These are phyloP conservation scores for Citrus unshiu DNA, from an alignment of 345 rosid species.

Conservation along the genomic window DNA sequence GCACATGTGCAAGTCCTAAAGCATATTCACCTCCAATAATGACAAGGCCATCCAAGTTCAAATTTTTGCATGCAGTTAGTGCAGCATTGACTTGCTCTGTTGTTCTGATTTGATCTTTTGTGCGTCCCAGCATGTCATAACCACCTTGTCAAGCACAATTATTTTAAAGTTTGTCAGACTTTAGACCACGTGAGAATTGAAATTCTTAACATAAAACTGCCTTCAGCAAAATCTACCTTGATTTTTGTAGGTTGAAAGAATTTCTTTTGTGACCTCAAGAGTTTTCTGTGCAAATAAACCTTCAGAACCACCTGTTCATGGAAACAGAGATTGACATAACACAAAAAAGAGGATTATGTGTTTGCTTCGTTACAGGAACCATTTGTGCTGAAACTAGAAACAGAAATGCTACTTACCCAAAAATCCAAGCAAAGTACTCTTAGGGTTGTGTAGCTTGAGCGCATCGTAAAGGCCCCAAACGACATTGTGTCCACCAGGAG, in stretches of 20 bases:
- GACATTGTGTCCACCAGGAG: slow-evolving; percentile 98
- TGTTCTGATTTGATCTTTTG: slow-evolving; percentile 95
- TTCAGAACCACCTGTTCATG: slow-evolving; percentile 82
- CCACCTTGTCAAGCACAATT: slow-evolving; percentile 55
- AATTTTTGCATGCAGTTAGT: slow-evolving; percentile 68
- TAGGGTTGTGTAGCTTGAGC: slow-evolving; percentile 76
- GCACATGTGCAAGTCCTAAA: background rate
- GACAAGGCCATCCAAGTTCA: slow-evolving; percentile 94
- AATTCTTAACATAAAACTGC: slow-evolving; percentile 5
- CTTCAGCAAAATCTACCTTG: slow-evolving; percentile 55
- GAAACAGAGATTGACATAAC: background rate
- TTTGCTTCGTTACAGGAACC: background rate
- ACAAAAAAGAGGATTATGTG: background rate
- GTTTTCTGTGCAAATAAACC: slow-evolving; percentile 95
- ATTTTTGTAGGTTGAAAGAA: slow-evolving; percentile 84
- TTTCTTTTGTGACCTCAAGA: slow-evolving; percentile 75
- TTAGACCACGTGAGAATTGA: slow-evolving; percentile 8
- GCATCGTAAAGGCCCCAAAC: slow-evolving; percentile 89
- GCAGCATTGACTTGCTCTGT: slow-evolving; percentile 96
- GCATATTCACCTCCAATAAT: slow-evolving; percentile 76
- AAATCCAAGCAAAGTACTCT: slow-evolving; percentile 74
- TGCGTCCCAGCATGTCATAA: slow-evolving; percentile 93
- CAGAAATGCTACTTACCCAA: slow-evolving; percentile 47
- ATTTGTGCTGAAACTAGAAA: background rate
- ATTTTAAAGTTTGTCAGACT: slow-evolving; percentile 12